Evolutionary conservation across 257 asterid species (phyloP).

Genomic region (Leptodermis oblonga): DNA sequence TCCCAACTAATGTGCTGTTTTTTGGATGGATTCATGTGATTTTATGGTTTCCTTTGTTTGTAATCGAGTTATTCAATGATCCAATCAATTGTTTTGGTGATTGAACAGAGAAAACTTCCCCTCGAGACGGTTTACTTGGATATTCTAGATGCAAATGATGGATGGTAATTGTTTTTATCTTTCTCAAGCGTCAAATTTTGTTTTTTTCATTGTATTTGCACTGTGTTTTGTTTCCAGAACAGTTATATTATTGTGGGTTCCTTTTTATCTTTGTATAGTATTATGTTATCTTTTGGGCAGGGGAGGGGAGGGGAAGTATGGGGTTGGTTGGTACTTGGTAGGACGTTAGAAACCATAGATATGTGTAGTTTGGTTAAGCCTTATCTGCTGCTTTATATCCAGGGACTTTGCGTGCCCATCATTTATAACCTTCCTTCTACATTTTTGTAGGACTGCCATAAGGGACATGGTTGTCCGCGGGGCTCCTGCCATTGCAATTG

Average conservation of each 20-base stretch:
- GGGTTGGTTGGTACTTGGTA: too few species aligned
- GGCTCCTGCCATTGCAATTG: slow-evolving; percentile 97
- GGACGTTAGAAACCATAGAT: not conserved
- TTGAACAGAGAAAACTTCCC: slow-evolving; percentile 88
- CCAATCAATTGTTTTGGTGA: slow-evolving; percentile 10
- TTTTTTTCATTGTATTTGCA: not conserved
- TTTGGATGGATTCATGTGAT: not conserved
- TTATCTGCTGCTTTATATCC: not conserved
- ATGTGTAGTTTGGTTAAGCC: not conserved
- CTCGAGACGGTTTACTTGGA: slow-evolving; percentile 68
- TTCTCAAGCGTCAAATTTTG: not conserved
- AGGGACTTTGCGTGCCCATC: not conserved
- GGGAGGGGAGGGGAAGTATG: not conserved
- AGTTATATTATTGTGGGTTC: too few species aligned
- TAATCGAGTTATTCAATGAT: slow-evolving; percentile 8
- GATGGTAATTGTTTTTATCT: slow-evolving; percentile 50
- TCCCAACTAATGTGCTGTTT: not conserved
- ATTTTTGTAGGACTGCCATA: slow-evolving; percentile 66
- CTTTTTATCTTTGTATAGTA: too few species aligned
- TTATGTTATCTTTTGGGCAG: too few species aligned
- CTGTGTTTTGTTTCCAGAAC: not conserved
- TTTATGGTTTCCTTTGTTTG: not conserved
- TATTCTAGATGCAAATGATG: slow-evolving; percentile 57
- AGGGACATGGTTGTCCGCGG: slow-evolving; percentile 98
- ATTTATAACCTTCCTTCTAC: not conserved